A percentile compares a stretch with the other conserved stretches of the same genome.
phyloP scores from a whole-genome alignment of 768 basidiomycete genomes.

The Mycena floridula region DNA sequence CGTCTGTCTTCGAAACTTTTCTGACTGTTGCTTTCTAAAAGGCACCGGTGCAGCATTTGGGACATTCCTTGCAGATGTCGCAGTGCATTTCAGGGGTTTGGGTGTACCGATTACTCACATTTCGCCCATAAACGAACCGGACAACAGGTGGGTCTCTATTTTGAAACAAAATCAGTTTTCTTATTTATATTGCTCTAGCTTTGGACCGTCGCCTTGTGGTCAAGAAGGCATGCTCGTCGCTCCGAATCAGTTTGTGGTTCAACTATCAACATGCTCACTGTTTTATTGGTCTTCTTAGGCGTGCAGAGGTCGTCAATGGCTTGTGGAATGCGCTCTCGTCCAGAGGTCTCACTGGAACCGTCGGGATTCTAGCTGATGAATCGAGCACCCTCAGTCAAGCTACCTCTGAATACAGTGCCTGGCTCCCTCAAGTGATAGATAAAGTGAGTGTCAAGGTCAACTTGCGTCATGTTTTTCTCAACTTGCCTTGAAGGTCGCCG shows the following conservation, averaged over 20 bases:
- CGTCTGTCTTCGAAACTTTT: no score
- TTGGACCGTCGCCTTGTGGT: conserved; percentile 32
- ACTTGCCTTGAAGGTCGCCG: no score
- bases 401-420: conserved; percentile 23
- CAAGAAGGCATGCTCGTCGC: conserved; percentile 42
- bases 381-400: conserved; percentile 26
- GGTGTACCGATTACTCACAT: conserved; percentile 33
- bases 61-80: conserved; percentile 34
- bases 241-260: conserved; percentile 25
- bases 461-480: not conserved
- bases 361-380: conserved; percentile 37
- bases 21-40: no score
- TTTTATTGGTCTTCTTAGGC: conserved; percentile 21
- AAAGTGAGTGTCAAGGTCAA: conserved; percentile 15
- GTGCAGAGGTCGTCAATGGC: conserved; percentile 33
- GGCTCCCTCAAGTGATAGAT: conserved; percentile 27
- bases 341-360: conserved; percentile 20
- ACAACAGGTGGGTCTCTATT: conserved; percentile 18
- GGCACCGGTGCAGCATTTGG: conserved; percentile 32
- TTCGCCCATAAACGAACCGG: conserved; percentile 40
- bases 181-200: conserved; percentile 10
- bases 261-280: not conserved
- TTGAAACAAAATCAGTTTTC: no score
- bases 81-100: conserved; percentile 30
- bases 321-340: conserved; percentile 25